phyloP scores from a whole-genome alignment of 164 flowering plant species.

The Aristolochia californica region DNA sequence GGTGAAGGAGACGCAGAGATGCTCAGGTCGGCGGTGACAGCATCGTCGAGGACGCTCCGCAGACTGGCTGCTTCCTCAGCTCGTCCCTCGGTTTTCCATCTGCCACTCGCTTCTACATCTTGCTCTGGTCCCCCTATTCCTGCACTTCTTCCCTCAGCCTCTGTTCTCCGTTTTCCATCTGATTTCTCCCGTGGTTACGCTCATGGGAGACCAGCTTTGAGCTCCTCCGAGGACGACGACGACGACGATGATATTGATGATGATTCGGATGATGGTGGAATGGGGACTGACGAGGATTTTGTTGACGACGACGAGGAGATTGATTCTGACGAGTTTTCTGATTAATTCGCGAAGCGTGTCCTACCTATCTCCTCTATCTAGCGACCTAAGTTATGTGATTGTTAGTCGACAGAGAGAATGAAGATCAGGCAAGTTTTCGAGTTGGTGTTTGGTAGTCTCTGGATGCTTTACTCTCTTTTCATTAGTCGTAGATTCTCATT shows the following conservation, averaged over 20 bases:
- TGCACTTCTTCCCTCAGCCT: no score
- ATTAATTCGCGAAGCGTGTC: no score
- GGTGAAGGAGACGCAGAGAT: neutral
- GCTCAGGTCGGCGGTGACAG: conserved; percentile 4
- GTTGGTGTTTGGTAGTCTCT: no score
- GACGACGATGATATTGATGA: no score
- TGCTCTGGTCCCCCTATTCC: neutral
- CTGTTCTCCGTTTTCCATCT: neutral
- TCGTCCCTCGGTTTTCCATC: conserved; percentile 1
- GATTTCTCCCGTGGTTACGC: conserved; percentile 6
- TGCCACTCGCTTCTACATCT: neutral
- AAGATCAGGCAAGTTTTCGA: no score
- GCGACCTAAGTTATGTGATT: no score
- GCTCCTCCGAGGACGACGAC: conserved; percentile 1
- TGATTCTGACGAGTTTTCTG: neutral
- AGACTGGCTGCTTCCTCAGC: conserved; percentile 1
- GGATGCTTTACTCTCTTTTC: no score
- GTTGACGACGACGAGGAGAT: neutral
- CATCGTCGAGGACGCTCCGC: conserved; percentile 1
- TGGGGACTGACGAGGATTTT: conserved; percentile 1
- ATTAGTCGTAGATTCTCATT: no score
- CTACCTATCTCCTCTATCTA: no score
- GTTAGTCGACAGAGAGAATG: no score
- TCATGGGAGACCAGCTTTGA: neutral
- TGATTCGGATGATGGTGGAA: no score